phyloP scores from a whole-genome alignment of 257 asterid species.

The Henckelia pumila region DNA sequence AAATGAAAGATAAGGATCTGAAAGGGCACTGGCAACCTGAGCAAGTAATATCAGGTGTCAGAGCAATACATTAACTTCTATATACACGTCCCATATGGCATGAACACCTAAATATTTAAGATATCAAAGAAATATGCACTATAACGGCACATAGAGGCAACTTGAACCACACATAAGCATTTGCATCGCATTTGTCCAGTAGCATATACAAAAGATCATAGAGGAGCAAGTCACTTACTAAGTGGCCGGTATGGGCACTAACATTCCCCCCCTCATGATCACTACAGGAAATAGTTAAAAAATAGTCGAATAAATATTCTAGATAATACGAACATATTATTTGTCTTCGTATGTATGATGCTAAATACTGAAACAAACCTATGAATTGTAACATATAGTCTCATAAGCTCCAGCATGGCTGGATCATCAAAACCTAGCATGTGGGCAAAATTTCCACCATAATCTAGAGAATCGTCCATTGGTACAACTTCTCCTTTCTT shows the following conservation, averaged over 20 bases:
- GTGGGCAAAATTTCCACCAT: slow-evolving; percentile 91
- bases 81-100: not conserved
- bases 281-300: slow-evolving; percentile 45
- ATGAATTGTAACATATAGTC: slow-evolving; percentile 93
- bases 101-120: not conserved
- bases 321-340: not conserved
- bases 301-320: not conserved
- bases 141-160: not conserved
- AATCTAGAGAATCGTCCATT: slow-evolving; percentile 81
- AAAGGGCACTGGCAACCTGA: slow-evolving; percentile 97
- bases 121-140: slow-evolving; percentile 7
- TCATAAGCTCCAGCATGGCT: slow-evolving; percentile 92
- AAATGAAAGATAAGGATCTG: slow-evolving; percentile 97
- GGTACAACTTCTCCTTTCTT: slow-evolving; percentile 76
- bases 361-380: slow-evolving; percentile 44
- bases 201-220: slow-evolving; percentile 9
- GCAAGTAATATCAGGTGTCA: slow-evolving; percentile 22
- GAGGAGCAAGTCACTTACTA: slow-evolving; percentile 50
- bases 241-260: slow-evolving; percentile 99
- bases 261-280: slow-evolving; percentile 99
- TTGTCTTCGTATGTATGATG: not conserved
- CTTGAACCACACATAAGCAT: not conserved
- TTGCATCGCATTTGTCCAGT: slow-evolving; percentile 4
- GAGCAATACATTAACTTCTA: slow-evolving; percentile 17
- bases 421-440: slow-evolving; percentile 92